Evolutionary conservation across 345 rosid species (phyloP), one percentile per base, ranked within the genome.

Genomic region (Linum trigynum): DNA sequence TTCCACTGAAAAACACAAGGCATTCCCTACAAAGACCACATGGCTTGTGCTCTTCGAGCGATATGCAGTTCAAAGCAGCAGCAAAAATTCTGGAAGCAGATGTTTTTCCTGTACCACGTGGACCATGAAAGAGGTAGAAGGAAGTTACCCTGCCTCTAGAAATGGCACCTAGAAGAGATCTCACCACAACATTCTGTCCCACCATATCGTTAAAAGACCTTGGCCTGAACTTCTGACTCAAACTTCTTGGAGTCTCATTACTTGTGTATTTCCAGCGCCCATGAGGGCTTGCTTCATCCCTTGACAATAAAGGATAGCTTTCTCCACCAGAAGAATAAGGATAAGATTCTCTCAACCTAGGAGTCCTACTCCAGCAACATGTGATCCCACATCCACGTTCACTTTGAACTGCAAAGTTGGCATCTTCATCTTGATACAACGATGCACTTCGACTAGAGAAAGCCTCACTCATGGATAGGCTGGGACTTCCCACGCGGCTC

Each of bases 41-140:
- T 3, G 99, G 99, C 72, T 89, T 89, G 61, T 76, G 74, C 77
- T 83, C 87, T 62, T 77, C 85, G 7, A 77, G 77, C 51, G 92
- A 84, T 40, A 94, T 86, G 58, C 99, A 94, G 75, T 90, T 94
- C 55, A 94, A 77, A 17, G 97, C 97, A 76, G 95, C 89, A 67
- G 97, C 92, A 76, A 90, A 90, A 61, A 94, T 83, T 78, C 84
- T 84, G 9, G 97, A 82, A 7, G 99, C 88, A 45, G 89, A 88
- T 6, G 96, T 94, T 81, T 94, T 90, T 50, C 99, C 99, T 0
- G 96, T 84, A 36, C 97, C 99, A 50, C 89, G 97, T 70, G 96
- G 96, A 50, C 99, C 99, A 38, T 90, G 87, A 65, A 94, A 90
- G 36, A 94, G 89, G 73, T 94, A 86, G 6, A 86, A 58, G 38